phyloP scores from a whole-genome alignment of 345 rosid species.

The Raphanus raphanistrum region DNA sequence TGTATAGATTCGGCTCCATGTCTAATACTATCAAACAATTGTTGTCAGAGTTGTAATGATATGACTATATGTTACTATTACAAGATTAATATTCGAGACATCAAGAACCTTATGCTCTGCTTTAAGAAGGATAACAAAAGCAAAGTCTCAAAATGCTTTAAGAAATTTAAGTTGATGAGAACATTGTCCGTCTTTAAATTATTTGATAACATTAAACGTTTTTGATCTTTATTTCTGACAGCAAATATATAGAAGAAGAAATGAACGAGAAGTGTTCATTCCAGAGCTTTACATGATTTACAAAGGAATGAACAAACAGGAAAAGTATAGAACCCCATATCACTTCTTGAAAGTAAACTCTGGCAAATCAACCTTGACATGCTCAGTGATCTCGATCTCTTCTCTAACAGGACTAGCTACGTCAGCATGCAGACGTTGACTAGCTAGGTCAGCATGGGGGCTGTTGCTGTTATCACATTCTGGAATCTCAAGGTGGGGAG shows the following conservation, averaged over 20 bases:
- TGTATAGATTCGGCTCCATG: constrained; percentile 22
- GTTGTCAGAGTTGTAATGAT: constrained; percentile 1
- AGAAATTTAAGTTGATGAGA: background rate
- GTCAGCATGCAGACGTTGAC: constrained; percentile 4
- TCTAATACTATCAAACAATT: constrained; percentile 7
- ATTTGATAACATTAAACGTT: background rate
- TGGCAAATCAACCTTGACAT: constrained; percentile 27
- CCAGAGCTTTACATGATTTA: constrained; percentile 14
- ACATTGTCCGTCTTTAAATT: too few species aligned
- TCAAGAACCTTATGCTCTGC: background rate
- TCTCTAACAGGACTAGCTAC: constrained; percentile 31
- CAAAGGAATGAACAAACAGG: constrained; percentile 27
- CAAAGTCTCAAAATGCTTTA: background rate
- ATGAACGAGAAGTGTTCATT: background rate
- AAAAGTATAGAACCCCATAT: background rate
- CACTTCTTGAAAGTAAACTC: constrained; percentile 46
- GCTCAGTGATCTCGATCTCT: constrained; percentile 29
- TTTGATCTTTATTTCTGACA: background rate
- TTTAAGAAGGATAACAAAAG: background rate
- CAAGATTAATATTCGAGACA: background rate
- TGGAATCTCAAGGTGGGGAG: constrained; percentile 27
- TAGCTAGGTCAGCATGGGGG: background rate
- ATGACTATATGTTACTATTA: constrained; percentile 1
- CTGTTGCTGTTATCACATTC: constrained; percentile 26
- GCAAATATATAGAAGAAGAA: background rate